Conservation (phyloP, 768 basidiomycete genomes). For the Mycena galericulata region DNA sequence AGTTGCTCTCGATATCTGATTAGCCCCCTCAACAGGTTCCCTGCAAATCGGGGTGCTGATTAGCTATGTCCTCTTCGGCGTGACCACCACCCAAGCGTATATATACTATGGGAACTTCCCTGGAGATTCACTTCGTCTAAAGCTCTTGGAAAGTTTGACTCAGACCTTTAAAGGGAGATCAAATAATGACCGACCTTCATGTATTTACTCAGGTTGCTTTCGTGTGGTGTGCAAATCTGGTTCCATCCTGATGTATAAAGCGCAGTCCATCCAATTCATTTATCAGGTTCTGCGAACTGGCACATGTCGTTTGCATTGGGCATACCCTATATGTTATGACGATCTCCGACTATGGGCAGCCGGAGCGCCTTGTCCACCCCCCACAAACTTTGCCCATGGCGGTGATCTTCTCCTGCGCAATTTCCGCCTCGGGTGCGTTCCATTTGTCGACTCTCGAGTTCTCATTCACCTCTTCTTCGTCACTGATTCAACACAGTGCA, state of each 20-base stretch:
- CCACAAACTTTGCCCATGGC: background rate
- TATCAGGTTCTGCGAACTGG: background rate
- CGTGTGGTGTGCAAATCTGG: conserved; percentile 2
- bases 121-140: background rate
- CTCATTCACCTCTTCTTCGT: background rate
- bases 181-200: no score
- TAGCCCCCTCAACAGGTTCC: background rate
- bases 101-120: background rate
- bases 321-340: conserved; percentile 3
- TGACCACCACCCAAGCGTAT: conserved; percentile 1
- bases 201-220: background rate
- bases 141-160: background rate
- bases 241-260: no score
- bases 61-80: background rate
- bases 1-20: no score
- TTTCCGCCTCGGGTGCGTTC: background rate
- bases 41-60: background rate
- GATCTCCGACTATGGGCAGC: conserved; percentile 2
- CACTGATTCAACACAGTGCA: background rate
- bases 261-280: no score
- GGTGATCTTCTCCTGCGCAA: background rate
- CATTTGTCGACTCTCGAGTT: no score
- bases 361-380: background rate
- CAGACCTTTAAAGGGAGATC: no score
- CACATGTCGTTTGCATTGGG: conserved; percentile 10